phyloP scores from a whole-genome alignment of 2,329 filamentous ascomycete genomes.

The Escovopsis sp. region DNA sequence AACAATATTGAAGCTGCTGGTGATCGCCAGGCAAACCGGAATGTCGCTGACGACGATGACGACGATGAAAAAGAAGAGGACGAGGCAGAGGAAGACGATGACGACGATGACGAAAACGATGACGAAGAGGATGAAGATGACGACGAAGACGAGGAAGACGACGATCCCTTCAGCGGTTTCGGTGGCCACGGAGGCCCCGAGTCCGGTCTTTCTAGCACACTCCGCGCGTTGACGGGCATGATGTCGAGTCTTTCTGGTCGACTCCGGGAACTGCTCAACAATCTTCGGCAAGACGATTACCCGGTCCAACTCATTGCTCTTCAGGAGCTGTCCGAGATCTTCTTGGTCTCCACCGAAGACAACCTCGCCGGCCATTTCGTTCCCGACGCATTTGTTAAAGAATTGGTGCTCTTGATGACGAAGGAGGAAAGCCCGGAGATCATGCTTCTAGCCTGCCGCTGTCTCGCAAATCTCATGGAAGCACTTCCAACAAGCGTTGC shows the following conservation, averaged over 20 bases:
- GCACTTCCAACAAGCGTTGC: constrained; percentile 82
- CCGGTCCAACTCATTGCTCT: constrained; percentile 83
- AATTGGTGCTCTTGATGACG: constrained; percentile 83
- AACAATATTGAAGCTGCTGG: neutral
- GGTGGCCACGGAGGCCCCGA: constrained; percentile 49
- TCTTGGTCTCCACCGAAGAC: constrained; percentile 92
- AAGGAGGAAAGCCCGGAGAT: constrained; percentile 93
- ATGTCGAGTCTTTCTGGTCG: constrained; percentile 73
- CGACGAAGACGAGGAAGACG: constrained; percentile 43
- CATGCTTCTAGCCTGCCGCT: constrained; percentile 92
- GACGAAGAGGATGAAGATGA: constrained; percentile 28
- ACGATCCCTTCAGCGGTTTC: constrained; percentile 50
- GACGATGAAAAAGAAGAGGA: constrained; percentile 19
- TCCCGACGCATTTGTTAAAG: constrained; percentile 88
- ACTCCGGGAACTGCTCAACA: constrained; percentile 61
- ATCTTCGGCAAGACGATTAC: constrained; percentile 71
- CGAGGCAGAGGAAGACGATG: constrained; percentile 13
- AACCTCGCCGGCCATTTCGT: constrained; percentile 91
- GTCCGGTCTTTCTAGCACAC: constrained; percentile 59
- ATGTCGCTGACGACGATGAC: constrained; percentile 4
- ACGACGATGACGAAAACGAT: constrained; percentile 12
- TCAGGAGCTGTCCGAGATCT: constrained; percentile 82
- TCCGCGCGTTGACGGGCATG: constrained; percentile 80
- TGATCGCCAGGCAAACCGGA: constrained; percentile 4
- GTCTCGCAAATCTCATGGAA: constrained; percentile 95